These are phyloP conservation scores for Lactuca saligna DNA, from an alignment of 129 eudicot species.

Conservation along the genomic window DNA sequence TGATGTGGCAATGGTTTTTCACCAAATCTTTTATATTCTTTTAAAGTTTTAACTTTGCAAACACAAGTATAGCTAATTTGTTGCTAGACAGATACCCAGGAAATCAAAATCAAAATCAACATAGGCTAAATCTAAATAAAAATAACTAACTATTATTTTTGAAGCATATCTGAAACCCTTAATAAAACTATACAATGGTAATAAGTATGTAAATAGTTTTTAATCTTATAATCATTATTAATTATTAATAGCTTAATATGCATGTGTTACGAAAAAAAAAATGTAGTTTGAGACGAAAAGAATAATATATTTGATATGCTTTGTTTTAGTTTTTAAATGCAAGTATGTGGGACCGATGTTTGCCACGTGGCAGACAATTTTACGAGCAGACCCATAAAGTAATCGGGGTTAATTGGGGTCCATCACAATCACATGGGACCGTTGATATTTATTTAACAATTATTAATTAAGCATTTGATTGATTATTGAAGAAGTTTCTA, in stretches of 20 bases:
- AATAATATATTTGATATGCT: constrained; percentile 28
- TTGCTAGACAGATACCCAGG: not conserved
- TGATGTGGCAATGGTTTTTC: not conserved
- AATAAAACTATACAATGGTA: too few species aligned
- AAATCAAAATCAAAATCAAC: not conserved
- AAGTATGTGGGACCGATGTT: constrained; percentile 56
- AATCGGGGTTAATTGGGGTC: constrained; percentile 46
- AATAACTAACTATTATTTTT: too few species aligned
- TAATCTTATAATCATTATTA: not conserved
- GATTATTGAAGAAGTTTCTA: constrained; percentile 27
- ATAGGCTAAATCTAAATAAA: not conserved
- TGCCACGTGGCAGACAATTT: constrained; percentile 76
- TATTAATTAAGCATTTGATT: constrained; percentile 2
- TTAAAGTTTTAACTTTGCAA: not conserved
- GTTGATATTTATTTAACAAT: constrained; percentile 17
- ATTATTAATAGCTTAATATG: not conserved
- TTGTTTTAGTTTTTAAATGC: constrained; percentile 32
- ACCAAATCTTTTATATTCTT: not conserved
- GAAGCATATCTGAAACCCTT: not conserved
- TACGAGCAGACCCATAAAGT: constrained; percentile 28
- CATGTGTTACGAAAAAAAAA: not conserved
- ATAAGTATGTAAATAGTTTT: not conserved
- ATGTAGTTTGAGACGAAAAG: not conserved
- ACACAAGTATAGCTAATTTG: not conserved
- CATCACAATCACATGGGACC: constrained; percentile 67